phyloP scores from a whole-genome alignment of 179 eudicot species.

The Patellifolia procumbens region DNA sequence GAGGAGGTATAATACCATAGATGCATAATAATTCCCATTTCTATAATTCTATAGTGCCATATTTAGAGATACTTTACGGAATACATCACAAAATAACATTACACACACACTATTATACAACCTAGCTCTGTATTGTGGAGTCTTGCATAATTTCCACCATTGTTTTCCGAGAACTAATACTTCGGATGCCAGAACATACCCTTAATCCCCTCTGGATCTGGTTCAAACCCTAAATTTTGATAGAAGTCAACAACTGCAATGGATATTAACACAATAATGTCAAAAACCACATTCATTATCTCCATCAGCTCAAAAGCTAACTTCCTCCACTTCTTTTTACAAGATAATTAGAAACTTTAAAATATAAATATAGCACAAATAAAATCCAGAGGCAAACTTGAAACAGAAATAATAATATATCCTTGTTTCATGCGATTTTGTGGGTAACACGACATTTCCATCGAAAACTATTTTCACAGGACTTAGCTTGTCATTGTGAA shows the following conservation, averaged over 20 bases:
- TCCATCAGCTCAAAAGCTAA: neutral
- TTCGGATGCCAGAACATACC: slow-evolving; percentile 99
- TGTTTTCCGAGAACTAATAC: slow-evolving; percentile 23
- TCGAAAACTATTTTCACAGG: neutral
- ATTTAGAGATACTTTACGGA: too few species aligned
- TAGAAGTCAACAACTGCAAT: slow-evolving; percentile 93
- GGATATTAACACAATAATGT: neutral
- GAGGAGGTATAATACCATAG: too few species aligned
- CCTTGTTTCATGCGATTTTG: neutral
- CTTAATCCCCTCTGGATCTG: slow-evolving; percentile 97
- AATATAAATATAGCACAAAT: neutral
- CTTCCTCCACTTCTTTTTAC: too few species aligned
- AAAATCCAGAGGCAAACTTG: neutral
- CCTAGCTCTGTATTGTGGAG: neutral
- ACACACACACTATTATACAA: neutral
- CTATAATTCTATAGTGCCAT: too few species aligned
- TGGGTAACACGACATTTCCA: neutral
- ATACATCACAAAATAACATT: too few species aligned
- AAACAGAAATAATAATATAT: neutral
- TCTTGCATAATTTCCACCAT: neutral
- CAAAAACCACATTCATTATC: neutral
- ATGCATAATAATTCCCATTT: too few species aligned
- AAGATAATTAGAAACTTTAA: neutral
- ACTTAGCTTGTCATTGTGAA: neutral
- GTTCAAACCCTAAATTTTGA: slow-evolving; percentile 74